These are phyloP conservation scores for Sordaria brevicollis DNA, from an alignment of 495 filamentous ascomycete species.

Conservation along the genomic window DNA sequence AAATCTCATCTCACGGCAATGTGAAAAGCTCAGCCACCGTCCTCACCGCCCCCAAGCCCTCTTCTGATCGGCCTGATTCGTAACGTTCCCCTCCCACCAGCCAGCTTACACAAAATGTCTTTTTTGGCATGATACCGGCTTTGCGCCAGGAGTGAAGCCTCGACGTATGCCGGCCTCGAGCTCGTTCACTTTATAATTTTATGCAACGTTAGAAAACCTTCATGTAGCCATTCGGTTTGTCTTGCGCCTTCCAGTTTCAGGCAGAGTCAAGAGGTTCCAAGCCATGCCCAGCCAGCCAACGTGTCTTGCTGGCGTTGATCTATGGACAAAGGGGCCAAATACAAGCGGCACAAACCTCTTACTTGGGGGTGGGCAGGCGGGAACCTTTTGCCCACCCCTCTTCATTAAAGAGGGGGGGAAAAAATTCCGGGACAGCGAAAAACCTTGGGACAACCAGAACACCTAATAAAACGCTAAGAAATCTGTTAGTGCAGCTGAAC, in stretches of 20 bases:
- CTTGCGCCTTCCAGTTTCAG: not conserved
- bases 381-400: no score
- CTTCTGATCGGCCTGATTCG: not conserved
- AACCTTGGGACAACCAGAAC: no score
- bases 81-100: not conserved
- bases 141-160: not conserved
- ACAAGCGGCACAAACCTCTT: not conserved
- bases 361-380: no score
- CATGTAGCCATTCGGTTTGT: not conserved
- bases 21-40: constrained; percentile 19
- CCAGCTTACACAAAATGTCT: constrained; percentile 1
- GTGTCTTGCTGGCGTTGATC: not conserved
- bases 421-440: no score
- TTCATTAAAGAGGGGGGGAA: no score
- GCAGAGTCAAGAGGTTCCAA: not conserved
- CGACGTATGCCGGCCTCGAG: not conserved
- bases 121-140: not conserved
- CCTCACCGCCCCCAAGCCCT: constrained; percentile 21
- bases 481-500: no score
- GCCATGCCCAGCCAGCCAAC: not conserved
- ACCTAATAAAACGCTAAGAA: no score
- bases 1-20: not conserved
- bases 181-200: not conserved
- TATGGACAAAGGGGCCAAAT: not conserved
- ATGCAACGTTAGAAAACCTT: not conserved